Evolutionary conservation across 208 protist genomes (phyloP).

Genomic region (Crithidia brevicula): DNA sequence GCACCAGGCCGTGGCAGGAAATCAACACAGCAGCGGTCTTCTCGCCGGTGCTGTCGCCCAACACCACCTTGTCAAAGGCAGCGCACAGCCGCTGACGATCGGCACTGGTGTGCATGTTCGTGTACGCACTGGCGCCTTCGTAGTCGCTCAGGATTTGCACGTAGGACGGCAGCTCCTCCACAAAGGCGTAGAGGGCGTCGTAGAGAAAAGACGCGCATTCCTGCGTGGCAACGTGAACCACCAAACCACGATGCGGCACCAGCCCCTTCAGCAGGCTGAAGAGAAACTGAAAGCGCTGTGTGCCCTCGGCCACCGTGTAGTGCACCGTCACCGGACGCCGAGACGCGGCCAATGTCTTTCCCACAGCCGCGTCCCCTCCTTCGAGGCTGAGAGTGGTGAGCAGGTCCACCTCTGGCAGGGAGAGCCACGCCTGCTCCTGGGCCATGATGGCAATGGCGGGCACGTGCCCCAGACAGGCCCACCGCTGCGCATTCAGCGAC

Average conservation of each 20-base stretch:
- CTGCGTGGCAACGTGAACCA: constrained; percentile 75
- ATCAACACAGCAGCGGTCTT: constrained; percentile 61
- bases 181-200: constrained; percentile 53
- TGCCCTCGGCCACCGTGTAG: constrained; percentile 62
- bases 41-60: not conserved
- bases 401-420: constrained; percentile 21
- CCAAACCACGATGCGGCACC: constrained; percentile 41
- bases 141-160: constrained; percentile 68
- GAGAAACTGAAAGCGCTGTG: constrained; percentile 66
- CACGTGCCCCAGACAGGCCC: constrained; percentile 66
- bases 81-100: constrained; percentile 39
- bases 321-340: constrained; percentile 47
- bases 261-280: constrained; percentile 61
- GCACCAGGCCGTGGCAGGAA: constrained; percentile 67
- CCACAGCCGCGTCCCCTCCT: not conserved
- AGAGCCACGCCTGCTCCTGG: constrained; percentile 20
- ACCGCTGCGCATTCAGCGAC: constrained; percentile 44
- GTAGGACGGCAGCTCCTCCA: constrained; percentile 47
- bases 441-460: constrained; percentile 36
- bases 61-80: constrained; percentile 54
- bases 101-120: constrained; percentile 36
- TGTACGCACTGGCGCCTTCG: constrained; percentile 57
- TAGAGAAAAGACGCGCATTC: constrained; percentile 61
- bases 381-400: constrained; percentile 18
- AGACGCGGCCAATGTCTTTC: constrained; percentile 1